phyloP scores from a whole-genome alignment of 2,329 filamentous ascomycete genomes.

The Fusarium sp. region DNA sequence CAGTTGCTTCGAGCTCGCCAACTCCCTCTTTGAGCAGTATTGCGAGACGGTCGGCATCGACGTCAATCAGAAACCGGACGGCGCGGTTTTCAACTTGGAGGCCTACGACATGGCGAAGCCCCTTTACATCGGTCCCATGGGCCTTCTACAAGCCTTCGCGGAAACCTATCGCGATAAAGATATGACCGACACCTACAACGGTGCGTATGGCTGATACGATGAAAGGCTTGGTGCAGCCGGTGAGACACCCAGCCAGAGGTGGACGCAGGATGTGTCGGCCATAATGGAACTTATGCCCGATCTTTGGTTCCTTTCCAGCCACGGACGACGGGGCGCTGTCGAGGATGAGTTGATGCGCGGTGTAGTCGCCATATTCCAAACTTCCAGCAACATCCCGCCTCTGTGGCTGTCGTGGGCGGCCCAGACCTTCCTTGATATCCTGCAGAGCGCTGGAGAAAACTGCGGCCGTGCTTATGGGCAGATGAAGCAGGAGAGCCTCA shows the following conservation, averaged over 20 bases:
- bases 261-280: constrained; percentile 30
- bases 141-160: constrained; percentile 5
- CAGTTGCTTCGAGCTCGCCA: not conserved
- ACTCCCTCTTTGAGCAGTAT: not conserved
- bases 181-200: constrained; percentile 29
- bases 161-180: rapidly evolving
- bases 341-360: constrained; percentile 43
- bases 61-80: not conserved
- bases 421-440: constrained; percentile 38
- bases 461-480: constrained; percentile 1
- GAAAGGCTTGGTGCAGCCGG: constrained; percentile 1
- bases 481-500: constrained; percentile 28
- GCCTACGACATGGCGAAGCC: constrained; percentile 27
- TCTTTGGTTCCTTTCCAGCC: constrained; percentile 20
- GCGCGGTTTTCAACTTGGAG: constrained; percentile 17
- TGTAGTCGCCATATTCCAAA: not conserved
- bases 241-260: constrained; percentile 12
- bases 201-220: constrained; percentile 38
- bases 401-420: constrained; percentile 37
- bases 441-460: constrained; percentile 20
- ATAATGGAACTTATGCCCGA: constrained; percentile 28
- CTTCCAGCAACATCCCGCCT: not conserved
- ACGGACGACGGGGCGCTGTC: not conserved
- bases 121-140: constrained; percentile 11
- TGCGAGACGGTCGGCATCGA: constrained; percentile 17